Evolutionary conservation across 345 rosid species (phyloP).

Genomic region (Eucalyptus regnans): DNA sequence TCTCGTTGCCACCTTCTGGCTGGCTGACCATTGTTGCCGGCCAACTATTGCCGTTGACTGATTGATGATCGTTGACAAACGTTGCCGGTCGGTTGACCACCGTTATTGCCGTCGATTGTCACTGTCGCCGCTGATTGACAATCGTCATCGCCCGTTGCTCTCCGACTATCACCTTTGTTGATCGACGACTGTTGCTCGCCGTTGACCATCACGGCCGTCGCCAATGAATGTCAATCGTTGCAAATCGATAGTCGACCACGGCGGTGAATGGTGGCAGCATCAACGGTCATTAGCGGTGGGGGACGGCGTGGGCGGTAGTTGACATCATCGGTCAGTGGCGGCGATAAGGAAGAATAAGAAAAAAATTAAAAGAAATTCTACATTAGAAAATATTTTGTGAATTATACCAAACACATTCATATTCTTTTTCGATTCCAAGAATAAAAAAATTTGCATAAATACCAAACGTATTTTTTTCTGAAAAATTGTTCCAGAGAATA

Average conservation of each 20-base stretch:
- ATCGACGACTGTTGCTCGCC: fast-evolving
- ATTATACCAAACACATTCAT: fast-evolving
- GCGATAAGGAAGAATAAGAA: too few species aligned
- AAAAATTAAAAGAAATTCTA: too few species aligned
- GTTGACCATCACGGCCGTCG: fast-evolving
- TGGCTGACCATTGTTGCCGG: fast-evolving
- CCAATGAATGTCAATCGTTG: fast-evolving
- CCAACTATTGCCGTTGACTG: fast-evolving
- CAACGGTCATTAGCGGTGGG: fast-evolving
- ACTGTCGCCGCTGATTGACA: too few species aligned
- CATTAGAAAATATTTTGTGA: too few species aligned
- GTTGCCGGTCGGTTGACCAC: fast-evolving
- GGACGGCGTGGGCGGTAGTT: too few species aligned
- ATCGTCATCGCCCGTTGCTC: too few species aligned
- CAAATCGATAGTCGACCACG: fast-evolving
- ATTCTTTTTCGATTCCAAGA: too few species aligned
- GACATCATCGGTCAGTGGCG: fast-evolving
- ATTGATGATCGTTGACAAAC: too few species aligned
- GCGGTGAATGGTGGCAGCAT: too few species aligned
- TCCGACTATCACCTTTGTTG: fast-evolving
- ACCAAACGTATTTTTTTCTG: fast-evolving
- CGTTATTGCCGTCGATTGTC: fast-evolving
- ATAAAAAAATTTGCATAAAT: too few species aligned
- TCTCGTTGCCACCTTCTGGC: fast-evolving
- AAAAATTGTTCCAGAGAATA: fast-evolving